Percentiles rank a stretch among this genome's conserved stretches.
Evolutionary conservation across 352 stramenopile genomes (phyloP).

Genomic region (Phytophthora fragariae): DNA sequence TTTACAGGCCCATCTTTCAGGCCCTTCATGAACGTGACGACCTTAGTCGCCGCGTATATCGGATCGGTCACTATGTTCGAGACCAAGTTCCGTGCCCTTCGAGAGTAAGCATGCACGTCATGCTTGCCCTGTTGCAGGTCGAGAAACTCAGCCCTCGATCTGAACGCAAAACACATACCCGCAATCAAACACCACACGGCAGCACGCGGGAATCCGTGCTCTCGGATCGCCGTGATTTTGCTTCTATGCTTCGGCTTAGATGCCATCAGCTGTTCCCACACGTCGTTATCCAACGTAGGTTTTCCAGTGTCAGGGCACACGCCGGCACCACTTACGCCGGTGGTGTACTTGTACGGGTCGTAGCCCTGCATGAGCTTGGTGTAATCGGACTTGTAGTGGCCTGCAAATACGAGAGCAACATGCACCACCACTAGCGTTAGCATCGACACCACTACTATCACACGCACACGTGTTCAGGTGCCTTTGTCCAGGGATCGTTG

Average conservation of each 20-base stretch:
- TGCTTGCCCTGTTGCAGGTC: too few species aligned
- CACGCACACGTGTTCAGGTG: background rate
- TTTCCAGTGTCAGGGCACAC: conserved; percentile 7
- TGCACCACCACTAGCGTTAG: background rate
- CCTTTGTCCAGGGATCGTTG: background rate
- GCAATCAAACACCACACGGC: background rate
- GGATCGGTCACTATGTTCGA: too few species aligned
- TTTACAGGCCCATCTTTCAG: too few species aligned
- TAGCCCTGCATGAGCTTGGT: conserved; percentile 15
- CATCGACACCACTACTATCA: background rate
- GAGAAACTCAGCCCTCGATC: too few species aligned
- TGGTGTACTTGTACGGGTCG: conserved; percentile 17
- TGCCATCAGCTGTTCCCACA: conserved; percentile 5
- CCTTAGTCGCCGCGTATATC: too few species aligned
- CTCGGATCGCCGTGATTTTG: background rate
- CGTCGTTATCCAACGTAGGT: conserved; percentile 7
- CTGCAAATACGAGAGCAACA: background rate
- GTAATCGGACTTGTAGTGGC: conserved; percentile 20
- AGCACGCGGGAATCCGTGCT: background rate
- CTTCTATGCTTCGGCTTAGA: conserved; percentile 4
- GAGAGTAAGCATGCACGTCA: too few species aligned
- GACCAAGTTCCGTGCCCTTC: too few species aligned
- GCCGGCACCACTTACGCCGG: conserved; percentile 6
- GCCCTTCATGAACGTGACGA: too few species aligned
- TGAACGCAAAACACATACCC: background rate